phyloP scores from a whole-genome alignment of 805 yeast species.

The Myxozyma sirexii region DNA sequence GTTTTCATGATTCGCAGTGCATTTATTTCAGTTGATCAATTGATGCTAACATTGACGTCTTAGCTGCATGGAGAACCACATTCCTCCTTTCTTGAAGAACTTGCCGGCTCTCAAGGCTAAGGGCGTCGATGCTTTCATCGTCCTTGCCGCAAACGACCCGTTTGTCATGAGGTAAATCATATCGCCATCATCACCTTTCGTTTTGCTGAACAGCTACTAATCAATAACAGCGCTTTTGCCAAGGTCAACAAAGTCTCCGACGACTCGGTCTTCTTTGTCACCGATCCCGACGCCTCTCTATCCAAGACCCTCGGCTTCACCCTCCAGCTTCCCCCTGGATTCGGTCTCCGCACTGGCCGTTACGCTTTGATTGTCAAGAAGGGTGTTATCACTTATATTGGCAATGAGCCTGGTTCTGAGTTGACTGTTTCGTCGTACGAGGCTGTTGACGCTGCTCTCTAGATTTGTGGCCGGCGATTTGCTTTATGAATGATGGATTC shows the following conservation, averaged over 20 bases:
- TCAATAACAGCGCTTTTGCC: slow-evolving; percentile 59
- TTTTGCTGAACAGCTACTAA: not conserved
- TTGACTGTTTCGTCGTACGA: slow-evolving; percentile 53
- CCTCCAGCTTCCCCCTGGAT: slow-evolving; percentile 57
- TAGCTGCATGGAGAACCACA: slow-evolving; percentile 64
- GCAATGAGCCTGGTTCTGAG: slow-evolving; percentile 49
- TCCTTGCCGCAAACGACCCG: slow-evolving; percentile 70
- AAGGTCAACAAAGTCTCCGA: slow-evolving; percentile 48
- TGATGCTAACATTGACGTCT: not conserved
- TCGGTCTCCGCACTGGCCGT: slow-evolving; percentile 66
- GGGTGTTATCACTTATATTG: slow-evolving; percentile 56
- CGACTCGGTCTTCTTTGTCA: slow-evolving; percentile 56
- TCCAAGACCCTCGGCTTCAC: slow-evolving; percentile 62
- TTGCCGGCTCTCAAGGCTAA: slow-evolving; percentile 56
- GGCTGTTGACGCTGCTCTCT: slow-evolving; percentile 47
- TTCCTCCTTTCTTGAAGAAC: slow-evolving; percentile 64
- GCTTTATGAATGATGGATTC: not conserved
- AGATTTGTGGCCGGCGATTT: too few species aligned
- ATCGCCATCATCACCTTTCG: not conserved
- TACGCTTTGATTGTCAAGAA: slow-evolving; percentile 71
- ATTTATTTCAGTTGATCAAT: not conserved
- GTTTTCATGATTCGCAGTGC: too few species aligned
- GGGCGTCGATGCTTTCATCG: slow-evolving; percentile 65
- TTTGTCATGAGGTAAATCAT: slow-evolving; percentile 59
- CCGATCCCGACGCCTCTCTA: slow-evolving; percentile 66